Percentiles rank a stretch among this genome's conserved stretches.
phyloP scores from a whole-genome alignment of 106 monocot genomes.

The Gastrodia elata region DNA sequence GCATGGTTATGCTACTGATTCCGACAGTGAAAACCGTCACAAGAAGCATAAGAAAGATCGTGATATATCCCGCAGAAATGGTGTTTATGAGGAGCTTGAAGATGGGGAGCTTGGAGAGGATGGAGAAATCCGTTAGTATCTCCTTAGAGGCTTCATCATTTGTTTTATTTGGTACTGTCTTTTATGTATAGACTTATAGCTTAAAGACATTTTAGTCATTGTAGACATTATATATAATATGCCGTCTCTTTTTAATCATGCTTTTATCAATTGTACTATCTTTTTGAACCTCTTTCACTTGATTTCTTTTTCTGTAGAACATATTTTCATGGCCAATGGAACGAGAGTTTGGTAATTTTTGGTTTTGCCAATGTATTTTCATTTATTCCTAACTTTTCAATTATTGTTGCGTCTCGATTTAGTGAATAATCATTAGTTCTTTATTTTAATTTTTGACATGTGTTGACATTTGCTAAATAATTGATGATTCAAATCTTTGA shows the following conservation, averaged over 20 bases:
- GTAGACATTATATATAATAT: neutral
- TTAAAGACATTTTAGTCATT: neutral
- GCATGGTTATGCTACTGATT: slow-evolving; percentile 73
- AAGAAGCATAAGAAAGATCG: slow-evolving; percentile 82
- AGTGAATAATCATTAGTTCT: neutral
- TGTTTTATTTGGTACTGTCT: slow-evolving; percentile 5
- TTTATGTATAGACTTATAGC: slow-evolving; percentile 4
- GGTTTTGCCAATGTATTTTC: neutral
- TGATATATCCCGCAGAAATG: slow-evolving; percentile 55
- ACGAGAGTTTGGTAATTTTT: neutral
- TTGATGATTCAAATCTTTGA: neutral
- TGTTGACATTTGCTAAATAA: neutral
- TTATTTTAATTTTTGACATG: neutral
- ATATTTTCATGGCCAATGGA: neutral
- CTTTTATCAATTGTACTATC: neutral
- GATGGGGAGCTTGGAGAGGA: slow-evolving; percentile 98
- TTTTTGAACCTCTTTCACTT: neutral
- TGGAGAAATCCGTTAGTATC: slow-evolving; percentile 74
- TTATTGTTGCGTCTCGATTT: neutral
- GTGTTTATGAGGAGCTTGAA: slow-evolving; percentile 88
- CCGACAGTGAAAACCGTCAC: slow-evolving; percentile 62
- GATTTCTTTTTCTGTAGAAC: neutral
- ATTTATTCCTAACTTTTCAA: neutral
- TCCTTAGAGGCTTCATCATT: neutral
- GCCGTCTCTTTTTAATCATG: neutral